Evolutionary conservation across 2,329 filamentous ascomycete species (phyloP).

Genomic region (Thelonectria rubi): DNA sequence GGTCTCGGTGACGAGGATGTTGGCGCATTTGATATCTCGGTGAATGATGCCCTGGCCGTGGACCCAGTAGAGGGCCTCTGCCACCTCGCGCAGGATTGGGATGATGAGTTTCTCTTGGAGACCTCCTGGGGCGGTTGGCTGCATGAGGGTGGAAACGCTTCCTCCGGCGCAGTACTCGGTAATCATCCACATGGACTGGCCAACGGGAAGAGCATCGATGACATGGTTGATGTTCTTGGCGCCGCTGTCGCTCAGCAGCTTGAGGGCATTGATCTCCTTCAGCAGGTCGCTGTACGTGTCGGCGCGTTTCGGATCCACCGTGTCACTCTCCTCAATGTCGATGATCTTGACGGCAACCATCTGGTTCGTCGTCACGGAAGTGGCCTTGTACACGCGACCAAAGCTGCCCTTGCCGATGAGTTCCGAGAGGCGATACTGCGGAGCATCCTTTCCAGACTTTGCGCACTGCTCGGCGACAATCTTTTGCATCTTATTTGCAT

Average conservation of each 20-base stretch:
- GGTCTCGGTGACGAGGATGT: conserved; percentile 80
- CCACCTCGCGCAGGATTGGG: conserved; percentile 72
- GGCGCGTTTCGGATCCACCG: conserved; percentile 69
- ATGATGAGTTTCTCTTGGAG: conserved; percentile 77
- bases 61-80: conserved; percentile 73
- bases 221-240: conserved; percentile 84
- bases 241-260: conserved; percentile 76
- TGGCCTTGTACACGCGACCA: conserved; percentile 77
- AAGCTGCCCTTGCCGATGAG: conserved; percentile 80
- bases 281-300: conserved; percentile 75
- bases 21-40: conserved; percentile 78
- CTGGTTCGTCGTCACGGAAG: conserved; percentile 54
- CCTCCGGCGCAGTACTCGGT: conserved; percentile 88
- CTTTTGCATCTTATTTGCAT: conserved; percentile 75
- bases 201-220: conserved; percentile 80
- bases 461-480: conserved; percentile 69
- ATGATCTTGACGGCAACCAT: conserved; percentile 84
- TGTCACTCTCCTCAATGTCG: conserved; percentile 82
- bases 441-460: conserved; percentile 67
- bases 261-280: conserved; percentile 74
- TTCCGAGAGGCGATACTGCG: conserved; percentile 74
- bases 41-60: conserved; percentile 75
- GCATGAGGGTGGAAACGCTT: conserved; percentile 79
- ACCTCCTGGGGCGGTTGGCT: conserved; percentile 70
- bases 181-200: conserved; percentile 86